A percentile compares a stretch with the other conserved stretches of the same genome.
phyloP scores from a whole-genome alignment of 164 flowering plant genomes.

The Stephania cephalantha region DNA sequence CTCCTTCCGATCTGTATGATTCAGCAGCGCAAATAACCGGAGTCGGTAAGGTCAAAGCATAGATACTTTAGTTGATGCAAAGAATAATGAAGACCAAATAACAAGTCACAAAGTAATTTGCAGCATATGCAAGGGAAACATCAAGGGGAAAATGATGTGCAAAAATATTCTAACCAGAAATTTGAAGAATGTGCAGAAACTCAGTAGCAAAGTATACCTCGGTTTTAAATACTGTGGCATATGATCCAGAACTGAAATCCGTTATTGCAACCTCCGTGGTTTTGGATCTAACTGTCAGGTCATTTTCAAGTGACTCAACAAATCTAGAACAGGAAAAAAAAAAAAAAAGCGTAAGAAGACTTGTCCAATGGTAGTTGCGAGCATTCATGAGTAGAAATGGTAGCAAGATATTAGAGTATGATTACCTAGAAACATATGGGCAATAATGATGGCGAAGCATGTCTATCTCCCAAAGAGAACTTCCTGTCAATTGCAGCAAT shows the following conservation, averaged over 20 bases:
- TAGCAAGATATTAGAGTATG: background rate
- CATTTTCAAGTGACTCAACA: slow-evolving; percentile 75
- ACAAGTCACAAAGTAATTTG: too few species aligned
- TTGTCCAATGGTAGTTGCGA: background rate
- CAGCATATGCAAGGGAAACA: background rate
- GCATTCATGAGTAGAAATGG: background rate
- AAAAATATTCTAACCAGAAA: background rate
- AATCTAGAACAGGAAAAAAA: slow-evolving; percentile 36
- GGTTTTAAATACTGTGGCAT: slow-evolving; percentile 69
- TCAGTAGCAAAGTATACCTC: slow-evolving; percentile 50
- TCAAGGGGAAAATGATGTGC: background rate
- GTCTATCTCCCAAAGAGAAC: slow-evolving; percentile 97
- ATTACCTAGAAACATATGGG: slow-evolving; percentile 87
- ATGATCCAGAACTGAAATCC: slow-evolving; percentile 89
- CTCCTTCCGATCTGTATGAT: slow-evolving; percentile 62
- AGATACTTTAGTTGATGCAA: background rate
- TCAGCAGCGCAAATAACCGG: background rate
- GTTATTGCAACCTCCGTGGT: slow-evolving; percentile 62
- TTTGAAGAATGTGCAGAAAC: background rate
- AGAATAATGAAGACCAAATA: background rate
- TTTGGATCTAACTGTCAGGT: slow-evolving; percentile 74
- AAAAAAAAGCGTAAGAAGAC: background rate
- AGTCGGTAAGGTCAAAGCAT: background rate
- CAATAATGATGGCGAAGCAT: slow-evolving; percentile 88
- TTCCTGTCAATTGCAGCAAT: slow-evolving; percentile 41